Percentiles rank a stretch among this genome's conserved stretches.
These are phyloP conservation scores for Solanum sitiens DNA, from an alignment of 257 asterid species.

Conservation along the genomic window DNA sequence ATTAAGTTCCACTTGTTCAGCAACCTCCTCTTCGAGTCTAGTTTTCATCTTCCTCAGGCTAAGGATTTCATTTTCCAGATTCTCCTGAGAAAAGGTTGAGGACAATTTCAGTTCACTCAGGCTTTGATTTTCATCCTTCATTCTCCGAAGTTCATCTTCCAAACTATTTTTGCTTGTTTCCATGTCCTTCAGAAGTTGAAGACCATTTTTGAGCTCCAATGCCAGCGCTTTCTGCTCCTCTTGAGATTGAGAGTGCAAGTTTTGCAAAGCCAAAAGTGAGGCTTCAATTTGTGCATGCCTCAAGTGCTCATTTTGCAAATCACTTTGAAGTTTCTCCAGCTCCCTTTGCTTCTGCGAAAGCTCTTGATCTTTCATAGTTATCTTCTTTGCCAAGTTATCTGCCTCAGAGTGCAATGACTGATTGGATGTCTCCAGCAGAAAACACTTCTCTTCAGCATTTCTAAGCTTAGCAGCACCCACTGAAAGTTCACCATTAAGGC, in stretches of 20 bases:
- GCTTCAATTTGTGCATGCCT: constrained; percentile 50
- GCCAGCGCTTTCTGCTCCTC: constrained; percentile 62
- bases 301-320: constrained; percentile 44
- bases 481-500: constrained; percentile 43
- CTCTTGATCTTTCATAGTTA: constrained; percentile 63
- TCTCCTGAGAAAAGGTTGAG: constrained; percentile 47
- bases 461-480: constrained; percentile 36
- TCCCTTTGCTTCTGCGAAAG: constrained; percentile 60
- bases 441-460: constrained; percentile 48
- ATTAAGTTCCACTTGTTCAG: constrained; percentile 35
- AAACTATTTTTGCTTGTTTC: constrained; percentile 46
- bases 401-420: constrained; percentile 60
- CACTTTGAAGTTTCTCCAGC: constrained; percentile 57
- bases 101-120: constrained; percentile 33
- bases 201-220: constrained; percentile 43
- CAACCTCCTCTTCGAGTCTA: constrained; percentile 68
- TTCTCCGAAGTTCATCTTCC: constrained; percentile 54
- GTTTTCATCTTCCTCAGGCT: constrained; percentile 58
- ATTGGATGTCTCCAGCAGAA: constrained; percentile 46
- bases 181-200: constrained; percentile 47
- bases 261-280: constrained; percentile 43
- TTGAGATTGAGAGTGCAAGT: constrained; percentile 52
- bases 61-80: constrained; percentile 50
- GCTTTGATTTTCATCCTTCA: constrained; percentile 42
- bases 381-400: constrained; percentile 49